Conservation (phyloP, 257 asterid species). For the Lithospermum erythrorhizon region DNA sequence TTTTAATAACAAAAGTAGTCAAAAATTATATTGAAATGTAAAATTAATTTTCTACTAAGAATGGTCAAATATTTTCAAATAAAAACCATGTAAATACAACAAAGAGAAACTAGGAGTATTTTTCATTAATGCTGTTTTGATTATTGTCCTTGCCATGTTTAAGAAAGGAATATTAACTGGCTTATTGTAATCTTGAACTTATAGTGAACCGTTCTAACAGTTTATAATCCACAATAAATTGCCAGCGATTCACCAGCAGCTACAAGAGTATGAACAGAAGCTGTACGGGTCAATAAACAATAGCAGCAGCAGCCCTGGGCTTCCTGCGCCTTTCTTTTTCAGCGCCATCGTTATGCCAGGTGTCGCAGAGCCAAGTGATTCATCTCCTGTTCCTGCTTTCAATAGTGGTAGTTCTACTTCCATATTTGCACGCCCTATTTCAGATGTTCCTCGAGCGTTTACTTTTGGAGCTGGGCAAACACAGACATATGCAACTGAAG, state of each 20-base stretch:
- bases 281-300: conserved; percentile 33
- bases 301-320: conserved; percentile 10
- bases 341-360: conserved; percentile 57
- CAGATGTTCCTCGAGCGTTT: conserved; percentile 41
- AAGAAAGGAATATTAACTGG: too few species aligned
- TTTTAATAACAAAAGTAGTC: too few species aligned
- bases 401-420: conserved; percentile 35
- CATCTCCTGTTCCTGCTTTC: conserved; percentile 45
- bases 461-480: conserved; percentile 65
- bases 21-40: too few species aligned
- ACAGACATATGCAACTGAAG: conserved; percentile 17
- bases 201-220: not conserved
- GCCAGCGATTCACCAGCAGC: conserved; percentile 60
- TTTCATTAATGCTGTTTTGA: too few species aligned
- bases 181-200: too few species aligned
- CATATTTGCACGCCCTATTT: conserved; percentile 29
- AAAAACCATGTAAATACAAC: too few species aligned
- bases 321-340: conserved; percentile 27
- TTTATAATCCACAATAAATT: conserved; percentile 3
- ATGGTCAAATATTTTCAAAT: too few species aligned
- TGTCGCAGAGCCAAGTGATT: conserved; percentile 52
- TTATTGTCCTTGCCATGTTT: too few species aligned
- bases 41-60: too few species aligned
- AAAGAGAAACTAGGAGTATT: too few species aligned
- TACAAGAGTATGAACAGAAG: conserved; percentile 65